Evolutionary conservation across 495 filamentous ascomycete genomes (phyloP), one percentile per base, ranked within the genome.

Genomic region (Hypoxylon fragiforme): DNA sequence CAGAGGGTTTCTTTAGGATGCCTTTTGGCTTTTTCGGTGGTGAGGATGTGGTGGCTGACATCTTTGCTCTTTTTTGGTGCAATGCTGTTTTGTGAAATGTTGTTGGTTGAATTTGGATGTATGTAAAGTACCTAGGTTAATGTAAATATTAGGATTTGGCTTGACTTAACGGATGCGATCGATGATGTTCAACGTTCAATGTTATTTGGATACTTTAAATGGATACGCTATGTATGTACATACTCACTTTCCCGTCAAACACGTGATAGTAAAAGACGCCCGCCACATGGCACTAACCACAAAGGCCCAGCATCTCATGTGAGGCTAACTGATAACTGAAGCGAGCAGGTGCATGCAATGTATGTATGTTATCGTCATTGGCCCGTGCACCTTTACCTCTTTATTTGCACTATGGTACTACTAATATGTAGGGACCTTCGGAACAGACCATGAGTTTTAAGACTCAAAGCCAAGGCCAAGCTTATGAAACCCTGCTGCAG

Each of bases 1-100:
- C 13, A 19, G 28, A 48, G 13, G 70, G 39, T 21, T 79, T 87
- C 60, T 86, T 89, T 3, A 89, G 70, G 28, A 81, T 77, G 22
- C 80, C 69, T 45, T 79, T 81, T 16, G 70, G 77, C 32, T 53
- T 59, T 20, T 51, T 58, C 3, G 50, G 13, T 19, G 54, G 34
- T 30, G 51, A 42, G 9, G 61, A 42, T 19, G 53, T 12, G 1
- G 26, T 11, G 0, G 45, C 44, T n/a, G 54, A 44, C 47, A 58
- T 56, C 0, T 24, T 56, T 32, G 26, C 4, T 20, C 26, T 2
- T 15, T 37, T 3, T 1, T 16, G n/a, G n/a, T n/a, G n/a, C n/a
- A n/a, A n/a, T n/a, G n/a, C n/a, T n/a, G n/a, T n/a, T n/a, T n/a
- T n/a, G n/a, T n/a, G n/a, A n/a, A n/a, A n/a, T n/a, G n/a, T n/a